Base-by-base conservation (phyloP, 306 rosid genomes). In the Ochetophila trinervis region DNA sequence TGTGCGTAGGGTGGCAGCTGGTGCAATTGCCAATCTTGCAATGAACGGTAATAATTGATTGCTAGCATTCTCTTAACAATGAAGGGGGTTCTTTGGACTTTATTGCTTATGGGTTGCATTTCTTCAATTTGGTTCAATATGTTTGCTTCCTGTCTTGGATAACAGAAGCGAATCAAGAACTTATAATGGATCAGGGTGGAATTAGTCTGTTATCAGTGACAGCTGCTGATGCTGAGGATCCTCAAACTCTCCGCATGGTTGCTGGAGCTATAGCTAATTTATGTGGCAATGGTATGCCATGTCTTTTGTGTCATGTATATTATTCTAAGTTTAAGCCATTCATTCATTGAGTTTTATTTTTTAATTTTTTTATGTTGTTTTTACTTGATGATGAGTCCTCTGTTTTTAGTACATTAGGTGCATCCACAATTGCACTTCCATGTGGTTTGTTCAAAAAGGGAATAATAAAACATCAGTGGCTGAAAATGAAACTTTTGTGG, bases 21-120 rank as follows among this genome's bases (percentile, higher is more conserved):
- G 96, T 80, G 99, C 99, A 51, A 90, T 94, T 76, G 96, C 99
- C 66, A 94, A 94, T 79, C 97, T 94, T 63, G 99, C 99, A 23
- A 88, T 90, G 99, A 94, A 90, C 74, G 99, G 99, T 94, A 66
- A 71, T 62, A 63, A 47, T 69, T 35, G 16, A 53, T 67, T 54
- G n/a, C 53, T 40, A 55, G 22, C 32, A 50, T 60, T 20, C 16
- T 57, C 36, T 68, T 55, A 53, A 71, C 62, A 52, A 48, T 17
- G 44, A 18, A 15, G 23, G 21, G 48, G 62, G 63, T 77, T 69
- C 69, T 23, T 75, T 35, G 68, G 20, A 34, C 67, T 53, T 30
- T 32, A 45, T 50, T 69, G 34, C 70, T 57, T 68, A 58, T 66
- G 60, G 35, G 62, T 61, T 70, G 55, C 15, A 35, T 27, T 5